Evolutionary conservation across 192 early-diverging fungal genomes (phyloP).

Genomic region (Entrophospora sp.): DNA sequence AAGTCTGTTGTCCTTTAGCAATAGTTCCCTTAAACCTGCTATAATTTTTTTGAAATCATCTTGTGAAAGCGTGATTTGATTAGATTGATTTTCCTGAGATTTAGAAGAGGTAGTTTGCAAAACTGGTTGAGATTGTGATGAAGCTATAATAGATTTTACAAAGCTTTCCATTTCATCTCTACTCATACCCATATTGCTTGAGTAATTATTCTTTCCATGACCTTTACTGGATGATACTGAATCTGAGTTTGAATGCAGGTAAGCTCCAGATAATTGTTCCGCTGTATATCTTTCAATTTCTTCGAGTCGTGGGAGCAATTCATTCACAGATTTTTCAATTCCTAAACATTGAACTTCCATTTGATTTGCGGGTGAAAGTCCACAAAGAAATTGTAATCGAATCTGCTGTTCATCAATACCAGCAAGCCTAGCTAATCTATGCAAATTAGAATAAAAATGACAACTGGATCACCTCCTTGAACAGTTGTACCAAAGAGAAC

Average conservation of each 20-base stretch:
- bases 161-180: neutral
- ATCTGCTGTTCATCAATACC: no score
- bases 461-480: no score
- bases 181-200: no score
- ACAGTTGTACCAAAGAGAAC: no score
- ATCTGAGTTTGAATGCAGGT: neutral
- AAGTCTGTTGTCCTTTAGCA: conserved; percentile 10
- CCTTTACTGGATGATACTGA: conserved; percentile 5
- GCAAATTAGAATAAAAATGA: no score
- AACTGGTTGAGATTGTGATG: neutral
- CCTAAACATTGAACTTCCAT: no score
- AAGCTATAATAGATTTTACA: neutral
- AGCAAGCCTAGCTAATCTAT: no score
- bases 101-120: neutral
- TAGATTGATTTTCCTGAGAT: conserved; percentile 2
- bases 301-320: no score
- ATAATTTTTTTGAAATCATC: conserved; percentile 9
- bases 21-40: conserved; percentile 6
- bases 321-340: no score
- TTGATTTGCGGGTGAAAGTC: no score
- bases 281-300: no score
- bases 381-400: no score
- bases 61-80: neutral
- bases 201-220: conserved; percentile 5
- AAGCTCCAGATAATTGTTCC: conserved; percentile 1